Evolutionary conservation across 331 rosid genomes (phyloP), one percentile per base, ranked within the genome.

Genomic region (Malus hybrid): DNA sequence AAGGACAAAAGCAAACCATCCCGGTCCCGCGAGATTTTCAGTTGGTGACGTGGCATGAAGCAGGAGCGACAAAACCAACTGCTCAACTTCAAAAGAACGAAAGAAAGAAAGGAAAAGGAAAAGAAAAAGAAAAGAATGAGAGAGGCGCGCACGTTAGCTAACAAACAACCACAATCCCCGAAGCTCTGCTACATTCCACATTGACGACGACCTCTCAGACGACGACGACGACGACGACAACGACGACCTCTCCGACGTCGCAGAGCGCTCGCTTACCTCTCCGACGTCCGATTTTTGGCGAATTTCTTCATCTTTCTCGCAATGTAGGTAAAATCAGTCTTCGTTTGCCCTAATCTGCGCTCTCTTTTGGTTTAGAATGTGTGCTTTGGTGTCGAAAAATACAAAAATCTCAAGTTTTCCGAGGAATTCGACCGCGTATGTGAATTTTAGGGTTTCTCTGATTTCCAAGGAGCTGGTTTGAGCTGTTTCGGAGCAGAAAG

Each of bases 31-130:
- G 79, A 86, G 88, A 87, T 88, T 81, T 50, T 85, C 91, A 79
- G 79, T 72, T 72, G 83, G 83, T 85, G 88, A 84, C 90, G 84
- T 90, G 96, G 81, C 89, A 80, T 15, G 70, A 54, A 83, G 69
- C 78, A 22, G 67, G 48, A 74, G 76, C 65, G 62, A 78, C 59
- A 70, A 60, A 55, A 18, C 60, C 42, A 75, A 39, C 24, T 4
- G 48, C 16, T 78, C 52, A 28, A 8, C 70, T 59, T 69, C 2
- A 50, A 16, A 63, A 65, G 39, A 50, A 22, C 24, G 29, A 24
- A 46, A 9, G 76, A 71, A 1, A 24, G 24, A 24, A 24, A 24
- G 24, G 24, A 24, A 24, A 24, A 24, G 24, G 24, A 24, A 24
- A 24, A 24, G 24, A 24, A 24, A 24, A 24, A 24, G 24, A 50